Evolutionary conservation across 2,329 filamentous ascomycete species (phyloP), one percentile per base, ranked within the genome.

Genomic region (Helicocarpus griseus): DNA sequence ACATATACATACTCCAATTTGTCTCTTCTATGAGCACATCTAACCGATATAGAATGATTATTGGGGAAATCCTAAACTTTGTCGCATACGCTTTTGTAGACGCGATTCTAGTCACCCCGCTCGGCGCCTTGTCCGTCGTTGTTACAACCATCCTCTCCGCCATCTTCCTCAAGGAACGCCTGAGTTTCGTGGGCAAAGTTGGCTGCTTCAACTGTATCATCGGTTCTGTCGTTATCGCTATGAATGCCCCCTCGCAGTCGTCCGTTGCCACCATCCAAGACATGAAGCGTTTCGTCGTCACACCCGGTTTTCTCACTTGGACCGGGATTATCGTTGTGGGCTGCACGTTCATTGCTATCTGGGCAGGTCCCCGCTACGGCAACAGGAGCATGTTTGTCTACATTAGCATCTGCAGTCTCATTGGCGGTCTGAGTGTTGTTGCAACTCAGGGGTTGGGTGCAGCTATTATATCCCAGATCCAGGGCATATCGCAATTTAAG

Each of bases 301-400:
- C 87, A 0, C 91, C 93, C 0, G 89, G 87, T 1, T 97, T 97
- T 63, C 73, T 97, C 57, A 79, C 77, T 41, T 98, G 93, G 65
- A 80, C 88, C 0, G 91, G 90, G 31, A 77, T 96, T 44, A 79
- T 97, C 57, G 79, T 97, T 33, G 63, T 93, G 22, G 87, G 83
- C 0, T 86, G 82, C 53, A 61, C 73, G 9, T 79, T 89, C 55
- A 81, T 86, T 33, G 89, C 89, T 0, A 70, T 93, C 45, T 97
- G 85, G 78, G 83, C 81, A 39, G 93, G 82, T 0, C 93, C 93
- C 14, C 80, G 85, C 61, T 98, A 91, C 66, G 93, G 90, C 46
- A 96, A 95, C 73, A 91, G 89, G 77, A 91, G 87, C 63, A 97
- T 98, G 93, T 78, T 98, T 68, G 89, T 97, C 31, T 97, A 98